phyloP scores from a whole-genome alignment of 2,329 filamentous ascomycete genomes.

The Colletotrichum lindemuthianum region DNA sequence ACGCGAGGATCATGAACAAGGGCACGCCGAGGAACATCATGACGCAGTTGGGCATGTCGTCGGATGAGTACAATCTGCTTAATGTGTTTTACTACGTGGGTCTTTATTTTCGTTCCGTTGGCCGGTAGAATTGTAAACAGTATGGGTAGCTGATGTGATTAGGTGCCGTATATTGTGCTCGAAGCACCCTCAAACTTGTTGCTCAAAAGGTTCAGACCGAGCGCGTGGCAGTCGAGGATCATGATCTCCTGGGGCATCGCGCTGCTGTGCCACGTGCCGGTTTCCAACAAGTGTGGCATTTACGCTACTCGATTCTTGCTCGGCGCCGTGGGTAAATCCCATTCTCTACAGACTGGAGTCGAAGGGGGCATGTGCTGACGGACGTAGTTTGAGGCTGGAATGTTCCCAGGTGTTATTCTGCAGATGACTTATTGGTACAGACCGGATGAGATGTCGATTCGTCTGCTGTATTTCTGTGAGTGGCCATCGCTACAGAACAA shows the following conservation, averaged over 20 bases:
- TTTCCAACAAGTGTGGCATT: conserved; percentile 49
- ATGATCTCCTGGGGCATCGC: conserved; percentile 52
- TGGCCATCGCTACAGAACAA: background rate
- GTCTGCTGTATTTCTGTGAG: conserved; percentile 57
- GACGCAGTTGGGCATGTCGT: conserved; percentile 50
- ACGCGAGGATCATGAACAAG: conserved; percentile 52
- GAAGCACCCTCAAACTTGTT: conserved; percentile 53
- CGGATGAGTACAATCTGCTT: conserved; percentile 52
- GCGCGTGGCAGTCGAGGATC: conserved; percentile 52
- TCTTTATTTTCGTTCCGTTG: background rate
- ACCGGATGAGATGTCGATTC: conserved; percentile 57
- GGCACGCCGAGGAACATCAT: conserved; percentile 53
- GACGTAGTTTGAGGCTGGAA: conserved; percentile 48
- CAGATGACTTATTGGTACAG: conserved; percentile 60
- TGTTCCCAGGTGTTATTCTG: conserved; percentile 54
- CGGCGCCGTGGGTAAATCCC: conserved; percentile 43
- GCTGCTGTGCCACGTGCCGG: conserved; percentile 47
- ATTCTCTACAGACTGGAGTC: background rate
- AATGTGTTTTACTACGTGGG: conserved; percentile 52
- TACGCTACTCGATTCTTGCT: conserved; percentile 51
- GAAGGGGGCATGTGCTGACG: background rate
- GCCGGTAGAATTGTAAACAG: no score
- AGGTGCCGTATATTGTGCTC: conserved; percentile 51
- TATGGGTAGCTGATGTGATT: background rate
- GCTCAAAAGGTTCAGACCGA: conserved; percentile 50